A percentile compares a stretch with the other conserved stretches of the same genome.
Evolutionary conservation across 1,284 basidiomycete genomes (phyloP).

Genomic region (Papiliotrema laurentii): DNA sequence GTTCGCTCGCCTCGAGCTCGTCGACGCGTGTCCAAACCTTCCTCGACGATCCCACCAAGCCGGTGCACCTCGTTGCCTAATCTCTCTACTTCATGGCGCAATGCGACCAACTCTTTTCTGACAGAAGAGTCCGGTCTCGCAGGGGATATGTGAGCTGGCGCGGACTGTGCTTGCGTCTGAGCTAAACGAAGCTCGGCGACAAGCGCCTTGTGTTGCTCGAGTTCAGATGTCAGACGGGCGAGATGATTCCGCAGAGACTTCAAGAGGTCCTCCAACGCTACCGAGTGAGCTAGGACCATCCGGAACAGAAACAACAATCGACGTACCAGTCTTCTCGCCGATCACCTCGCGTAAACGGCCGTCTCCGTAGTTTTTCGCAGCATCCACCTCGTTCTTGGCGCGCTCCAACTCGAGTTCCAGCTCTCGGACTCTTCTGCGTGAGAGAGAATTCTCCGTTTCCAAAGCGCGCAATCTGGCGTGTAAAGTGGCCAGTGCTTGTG

Average conservation of each 20-base stretch:
- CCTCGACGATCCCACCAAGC: slow-evolving; percentile 73
- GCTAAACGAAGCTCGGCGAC: slow-evolving; percentile 57
- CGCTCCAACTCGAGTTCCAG: slow-evolving; percentile 68
- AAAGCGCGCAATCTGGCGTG: slow-evolving; percentile 50
- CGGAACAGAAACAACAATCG: neutral
- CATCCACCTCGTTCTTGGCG: slow-evolving; percentile 49
- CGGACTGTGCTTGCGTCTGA: too few relatives aligned
- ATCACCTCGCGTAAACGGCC: slow-evolving; percentile 55
- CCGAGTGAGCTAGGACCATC: neutral
- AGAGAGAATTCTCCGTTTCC: slow-evolving; percentile 73
- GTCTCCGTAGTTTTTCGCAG: slow-evolving; percentile 25
- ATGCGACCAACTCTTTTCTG: slow-evolving; percentile 55
- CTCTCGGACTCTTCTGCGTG: slow-evolving; percentile 69
- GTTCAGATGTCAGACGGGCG: slow-evolving; percentile 66
- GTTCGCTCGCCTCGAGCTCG: slow-evolving; percentile 26
- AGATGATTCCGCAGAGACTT: slow-evolving; percentile 66
- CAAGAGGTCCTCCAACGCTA: slow-evolving; percentile 73
- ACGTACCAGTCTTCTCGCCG: slow-evolving; percentile 74
- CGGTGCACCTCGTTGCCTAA: slow-evolving; percentile 75
- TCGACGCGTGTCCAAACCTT: slow-evolving; percentile 68
- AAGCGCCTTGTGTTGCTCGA: slow-evolving; percentile 65
- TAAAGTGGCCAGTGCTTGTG: slow-evolving; percentile 33
- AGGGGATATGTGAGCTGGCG: slow-evolving; percentile 20
- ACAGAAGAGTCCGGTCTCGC: slow-evolving; percentile 7
- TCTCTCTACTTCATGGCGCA: slow-evolving; percentile 53